Evolutionary conservation across 2,329 filamentous ascomycete species (phyloP).

Genomic region (Harringtonia lauricola): DNA sequence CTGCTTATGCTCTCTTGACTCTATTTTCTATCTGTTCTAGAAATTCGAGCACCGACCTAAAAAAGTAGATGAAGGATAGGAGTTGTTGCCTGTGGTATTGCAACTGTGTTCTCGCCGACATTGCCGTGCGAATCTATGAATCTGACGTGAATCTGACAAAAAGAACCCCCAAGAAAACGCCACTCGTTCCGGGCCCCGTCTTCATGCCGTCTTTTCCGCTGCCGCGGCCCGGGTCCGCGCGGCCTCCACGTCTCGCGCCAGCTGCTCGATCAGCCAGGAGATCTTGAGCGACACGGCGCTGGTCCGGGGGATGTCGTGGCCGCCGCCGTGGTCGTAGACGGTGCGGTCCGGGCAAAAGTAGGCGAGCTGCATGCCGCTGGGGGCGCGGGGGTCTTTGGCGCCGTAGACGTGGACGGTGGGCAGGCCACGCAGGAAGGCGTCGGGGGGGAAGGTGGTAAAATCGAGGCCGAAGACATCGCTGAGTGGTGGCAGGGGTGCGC

Average conservation of each 20-base stretch:
- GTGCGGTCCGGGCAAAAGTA: conserved; percentile 20
- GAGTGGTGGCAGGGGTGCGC: conserved; percentile 15
- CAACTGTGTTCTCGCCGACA: no score
- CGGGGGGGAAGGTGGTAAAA: conserved; percentile 19
- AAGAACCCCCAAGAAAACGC: no score
- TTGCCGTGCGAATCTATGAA: no score
- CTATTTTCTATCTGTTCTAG: no score
- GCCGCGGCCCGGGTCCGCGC: no score
- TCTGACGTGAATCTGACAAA: no score
- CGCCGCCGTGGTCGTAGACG: conserved; percentile 25
- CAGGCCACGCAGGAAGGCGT: conserved; percentile 18
- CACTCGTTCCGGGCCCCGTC: no score
- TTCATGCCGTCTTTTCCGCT: no score
- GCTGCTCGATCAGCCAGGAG: conserved; percentile 17
- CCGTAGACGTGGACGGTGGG: conserved; percentile 26
- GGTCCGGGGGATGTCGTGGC: conserved; percentile 26
- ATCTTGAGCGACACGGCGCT: conserved; percentile 20
- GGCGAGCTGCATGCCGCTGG: conserved; percentile 23
- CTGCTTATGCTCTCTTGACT: no score
- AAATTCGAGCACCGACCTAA: no score
- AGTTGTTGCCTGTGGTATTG: no score
- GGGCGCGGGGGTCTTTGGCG: conserved; percentile 24
- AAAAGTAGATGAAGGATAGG: no score
- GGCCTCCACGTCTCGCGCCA: conserved; percentile 4
- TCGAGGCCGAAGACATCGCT: conserved; percentile 23